Percentiles rank a stretch among this genome's conserved stretches.
Conservation (phyloP, 2,329 filamentous ascomycete species). For the Remersonia thermophila region DNA sequence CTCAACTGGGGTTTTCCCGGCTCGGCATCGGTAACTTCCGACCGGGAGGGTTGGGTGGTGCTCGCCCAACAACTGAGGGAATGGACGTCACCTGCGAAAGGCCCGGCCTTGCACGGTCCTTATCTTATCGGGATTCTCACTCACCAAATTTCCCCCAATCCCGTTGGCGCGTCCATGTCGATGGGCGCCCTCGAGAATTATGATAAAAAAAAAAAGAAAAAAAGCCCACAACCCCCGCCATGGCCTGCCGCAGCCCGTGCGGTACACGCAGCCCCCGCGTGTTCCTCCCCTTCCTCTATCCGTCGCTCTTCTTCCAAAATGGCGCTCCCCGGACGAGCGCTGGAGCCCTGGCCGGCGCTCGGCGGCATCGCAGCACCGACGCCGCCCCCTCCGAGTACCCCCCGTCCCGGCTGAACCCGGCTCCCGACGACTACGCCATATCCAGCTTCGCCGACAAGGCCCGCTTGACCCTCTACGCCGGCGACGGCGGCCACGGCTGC, state of each 20-base stretch:
- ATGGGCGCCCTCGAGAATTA: no score
- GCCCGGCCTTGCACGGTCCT: no score
- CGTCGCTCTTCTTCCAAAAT: conserved; percentile 27
- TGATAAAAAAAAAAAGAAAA: no score
- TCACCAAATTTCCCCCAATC: no score
- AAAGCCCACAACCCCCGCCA: conserved; percentile 14
- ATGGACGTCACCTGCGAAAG: no score
- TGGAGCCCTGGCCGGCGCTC: conserved; percentile 7
- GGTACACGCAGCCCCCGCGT: conserved; percentile 24
- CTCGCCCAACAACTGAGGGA: background rate
- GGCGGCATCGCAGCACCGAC: conserved; percentile 17
- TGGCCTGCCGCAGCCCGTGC: conserved; percentile 31
- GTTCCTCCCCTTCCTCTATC: conserved; percentile 39
- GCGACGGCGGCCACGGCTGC: conserved; percentile 78
- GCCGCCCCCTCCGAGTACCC: conserved; percentile 11
- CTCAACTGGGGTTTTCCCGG: background rate
- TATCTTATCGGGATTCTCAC: no score
- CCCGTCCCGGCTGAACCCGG: conserved; percentile 58
- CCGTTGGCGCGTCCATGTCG: no score
- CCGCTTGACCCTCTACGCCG: conserved; percentile 62
- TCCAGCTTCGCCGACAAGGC: conserved; percentile 83
- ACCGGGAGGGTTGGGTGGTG: background rate
- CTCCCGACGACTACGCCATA: conserved; percentile 70
- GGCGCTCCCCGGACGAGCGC: conserved; percentile 17
- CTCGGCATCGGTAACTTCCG: conserved; percentile 1